These are phyloP conservation scores for Hypoxylon lenormandii DNA, from an alignment of 495 filamentous ascomycete genomes.

Conservation along the genomic window DNA sequence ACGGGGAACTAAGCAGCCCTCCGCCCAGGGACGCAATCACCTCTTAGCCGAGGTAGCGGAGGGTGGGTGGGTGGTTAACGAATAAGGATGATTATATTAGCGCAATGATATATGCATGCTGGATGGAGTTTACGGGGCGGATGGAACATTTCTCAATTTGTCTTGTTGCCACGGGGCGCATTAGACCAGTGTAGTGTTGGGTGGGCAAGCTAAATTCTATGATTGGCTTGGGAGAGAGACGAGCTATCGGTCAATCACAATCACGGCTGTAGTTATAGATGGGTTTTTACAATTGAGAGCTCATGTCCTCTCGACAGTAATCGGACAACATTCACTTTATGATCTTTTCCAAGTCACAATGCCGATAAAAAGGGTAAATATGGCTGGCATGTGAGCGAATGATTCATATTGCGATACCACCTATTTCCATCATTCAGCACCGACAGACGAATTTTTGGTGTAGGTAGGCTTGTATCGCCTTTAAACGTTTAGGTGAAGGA, in stretches of 20 bases:
- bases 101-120: constrained; percentile 40
- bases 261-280: constrained; percentile 38
- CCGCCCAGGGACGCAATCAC: not conserved
- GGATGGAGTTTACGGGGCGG: constrained; percentile 38
- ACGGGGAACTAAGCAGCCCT: constrained; percentile 5
- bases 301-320: constrained; percentile 13
- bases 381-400: not conserved
- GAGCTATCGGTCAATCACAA: constrained; percentile 17
- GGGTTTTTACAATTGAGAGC: not conserved
- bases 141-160: constrained; percentile 22
- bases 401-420: not conserved
- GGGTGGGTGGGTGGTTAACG: constrained; percentile 8
- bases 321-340: constrained; percentile 29
- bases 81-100: constrained; percentile 14
- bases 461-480: too few relatives aligned
- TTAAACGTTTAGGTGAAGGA: not conserved
- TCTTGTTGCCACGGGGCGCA: constrained; percentile 23
- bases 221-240: constrained; percentile 11
- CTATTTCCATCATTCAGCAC: not conserved
- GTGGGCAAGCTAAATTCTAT: constrained; percentile 8
- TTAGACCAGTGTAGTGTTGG: constrained; percentile 40
- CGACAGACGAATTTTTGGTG: too few relatives aligned
- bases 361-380: not conserved
- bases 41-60: not conserved
- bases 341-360: not conserved